Conservation (phyloP, 805 yeast species). For the Komagataella kurtzmanii region DNA sequence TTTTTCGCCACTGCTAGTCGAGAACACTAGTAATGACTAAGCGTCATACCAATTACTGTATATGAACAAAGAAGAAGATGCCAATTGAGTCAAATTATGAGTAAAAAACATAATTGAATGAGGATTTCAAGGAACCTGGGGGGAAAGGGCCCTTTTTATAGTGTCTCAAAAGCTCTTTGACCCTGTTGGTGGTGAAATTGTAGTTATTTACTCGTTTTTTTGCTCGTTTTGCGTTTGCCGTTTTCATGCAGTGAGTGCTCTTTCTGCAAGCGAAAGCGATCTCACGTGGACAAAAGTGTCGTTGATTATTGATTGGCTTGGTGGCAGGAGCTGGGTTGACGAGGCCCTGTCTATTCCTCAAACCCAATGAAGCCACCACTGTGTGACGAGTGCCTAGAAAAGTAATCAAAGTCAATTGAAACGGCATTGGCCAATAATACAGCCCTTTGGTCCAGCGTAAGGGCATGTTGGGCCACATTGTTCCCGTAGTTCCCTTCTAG, state of each 20-base stretch:
- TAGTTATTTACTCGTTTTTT: background rate
- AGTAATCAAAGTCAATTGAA: conserved; percentile 90
- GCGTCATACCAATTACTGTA: background rate
- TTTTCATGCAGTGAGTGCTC: background rate
- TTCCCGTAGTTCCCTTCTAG: conserved; percentile 35
- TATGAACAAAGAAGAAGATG: too few relatives aligned
- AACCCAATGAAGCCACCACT: conserved; percentile 26
- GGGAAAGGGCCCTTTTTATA: background rate
- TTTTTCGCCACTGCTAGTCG: background rate
- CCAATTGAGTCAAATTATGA: too few relatives aligned
- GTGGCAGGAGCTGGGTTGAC: background rate
- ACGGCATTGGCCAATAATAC: conserved; percentile 78
- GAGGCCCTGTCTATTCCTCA: conserved; percentile 6
- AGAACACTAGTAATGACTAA: background rate
- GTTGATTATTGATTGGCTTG: background rate
- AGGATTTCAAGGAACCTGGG: background rate
- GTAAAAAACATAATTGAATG: too few relatives aligned
- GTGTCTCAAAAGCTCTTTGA: background rate
- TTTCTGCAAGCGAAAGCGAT: background rate
- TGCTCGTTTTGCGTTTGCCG: background rate
- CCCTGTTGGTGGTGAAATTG: background rate
- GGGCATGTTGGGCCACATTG: conserved; percentile 22
- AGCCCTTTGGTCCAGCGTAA: conserved; percentile 76
- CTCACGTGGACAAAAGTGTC: background rate
- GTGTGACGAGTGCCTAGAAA: conserved; percentile 70